phyloP scores from a whole-genome alignment of 2,329 filamentous ascomycete species.

The Bipolaris sorokiniana region DNA sequence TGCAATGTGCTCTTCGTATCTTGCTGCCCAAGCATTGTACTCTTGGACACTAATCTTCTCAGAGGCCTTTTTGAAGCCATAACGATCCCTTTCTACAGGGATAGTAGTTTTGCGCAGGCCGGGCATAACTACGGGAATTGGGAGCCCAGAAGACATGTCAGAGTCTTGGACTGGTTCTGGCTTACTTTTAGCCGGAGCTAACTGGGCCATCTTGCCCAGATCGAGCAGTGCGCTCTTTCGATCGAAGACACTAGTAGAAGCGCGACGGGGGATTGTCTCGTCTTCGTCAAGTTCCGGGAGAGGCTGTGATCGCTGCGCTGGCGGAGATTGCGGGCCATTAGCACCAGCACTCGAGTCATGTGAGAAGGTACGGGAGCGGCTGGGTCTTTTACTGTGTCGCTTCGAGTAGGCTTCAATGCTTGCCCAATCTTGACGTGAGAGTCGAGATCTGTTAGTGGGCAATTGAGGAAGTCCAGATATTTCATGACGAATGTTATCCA shows the following conservation, averaged over 20 bases:
- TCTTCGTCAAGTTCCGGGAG: slow-evolving; percentile 46
- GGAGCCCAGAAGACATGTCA: slow-evolving; percentile 3
- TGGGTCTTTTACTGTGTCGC: slow-evolving; percentile 33
- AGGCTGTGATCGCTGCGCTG: slow-evolving; percentile 31
- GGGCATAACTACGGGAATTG: slow-evolving; percentile 12
- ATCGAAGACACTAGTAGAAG: slow-evolving; percentile 46
- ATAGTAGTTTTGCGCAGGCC: slow-evolving; percentile 25
- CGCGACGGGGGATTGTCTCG: slow-evolving; percentile 42
- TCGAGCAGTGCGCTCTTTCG: slow-evolving; percentile 40
- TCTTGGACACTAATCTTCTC: slow-evolving; percentile 77
- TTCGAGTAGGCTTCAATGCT: slow-evolving; percentile 43
- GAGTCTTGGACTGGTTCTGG: slow-evolving; percentile 1
- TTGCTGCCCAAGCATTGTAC: slow-evolving; percentile 80
- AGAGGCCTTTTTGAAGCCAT: slow-evolving; percentile 89
- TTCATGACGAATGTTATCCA: slow-evolving; percentile 40
- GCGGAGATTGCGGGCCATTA: slow-evolving; percentile 27
- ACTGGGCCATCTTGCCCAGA: slow-evolving; percentile 28
- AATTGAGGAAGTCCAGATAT: slow-evolving; percentile 40
- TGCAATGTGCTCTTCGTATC: slow-evolving; percentile 76
- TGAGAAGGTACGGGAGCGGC: slow-evolving; percentile 23
- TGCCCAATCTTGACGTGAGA: slow-evolving; percentile 46
- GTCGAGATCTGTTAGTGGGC: slow-evolving; percentile 35
- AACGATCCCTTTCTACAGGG: slow-evolving; percentile 70
- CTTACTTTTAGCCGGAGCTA: slow-evolving; percentile 19
- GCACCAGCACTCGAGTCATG: slow-evolving; percentile 19